These are phyloP conservation scores for Phytopythium litorale DNA, from an alignment of 352 stramenopile species.

Conservation along the genomic window DNA sequence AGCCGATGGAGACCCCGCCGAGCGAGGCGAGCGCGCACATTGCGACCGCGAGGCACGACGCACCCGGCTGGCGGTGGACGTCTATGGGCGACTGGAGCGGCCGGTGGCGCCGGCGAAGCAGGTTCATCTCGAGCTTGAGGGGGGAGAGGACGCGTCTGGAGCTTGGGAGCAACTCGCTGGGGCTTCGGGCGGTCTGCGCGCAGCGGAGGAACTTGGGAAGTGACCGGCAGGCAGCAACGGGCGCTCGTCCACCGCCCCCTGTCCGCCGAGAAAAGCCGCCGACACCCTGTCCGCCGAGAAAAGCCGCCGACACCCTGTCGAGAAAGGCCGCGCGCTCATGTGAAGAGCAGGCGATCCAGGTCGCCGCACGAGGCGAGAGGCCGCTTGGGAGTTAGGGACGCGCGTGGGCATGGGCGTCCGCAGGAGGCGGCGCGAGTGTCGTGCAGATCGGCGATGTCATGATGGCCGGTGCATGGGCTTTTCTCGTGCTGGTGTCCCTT, in stretches of 20 bases:
- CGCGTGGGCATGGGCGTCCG: no score
- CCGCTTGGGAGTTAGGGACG: no score
- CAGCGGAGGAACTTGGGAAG: conserved; percentile 2
- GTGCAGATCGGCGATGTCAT: no score
- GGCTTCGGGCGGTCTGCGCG: not conserved
- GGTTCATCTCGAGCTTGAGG: not conserved
- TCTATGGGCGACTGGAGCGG: not conserved
- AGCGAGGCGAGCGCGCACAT: conserved; percentile 18
- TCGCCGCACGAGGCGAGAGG: no score
- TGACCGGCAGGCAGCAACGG: not conserved
- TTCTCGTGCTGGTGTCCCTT: no score
- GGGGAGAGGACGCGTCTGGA: not conserved
- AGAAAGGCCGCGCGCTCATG: no score
- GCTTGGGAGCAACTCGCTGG: not conserved
- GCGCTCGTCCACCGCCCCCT: not conserved
- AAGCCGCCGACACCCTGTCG: not conserved
- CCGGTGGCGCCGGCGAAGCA: not conserved
- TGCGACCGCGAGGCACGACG: conserved; percentile 1
- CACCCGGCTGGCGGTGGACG: not conserved
- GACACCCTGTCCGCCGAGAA: not conserved
- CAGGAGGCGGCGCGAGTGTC: no score
- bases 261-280: not conserved
- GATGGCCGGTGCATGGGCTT: no score
- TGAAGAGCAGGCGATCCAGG: no score
- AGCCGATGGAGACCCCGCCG: conserved; percentile 47